Evolutionary conservation across 371 early-diverging fungal species (phyloP).

Genomic region (Mitosporidium daphniae): DNA sequence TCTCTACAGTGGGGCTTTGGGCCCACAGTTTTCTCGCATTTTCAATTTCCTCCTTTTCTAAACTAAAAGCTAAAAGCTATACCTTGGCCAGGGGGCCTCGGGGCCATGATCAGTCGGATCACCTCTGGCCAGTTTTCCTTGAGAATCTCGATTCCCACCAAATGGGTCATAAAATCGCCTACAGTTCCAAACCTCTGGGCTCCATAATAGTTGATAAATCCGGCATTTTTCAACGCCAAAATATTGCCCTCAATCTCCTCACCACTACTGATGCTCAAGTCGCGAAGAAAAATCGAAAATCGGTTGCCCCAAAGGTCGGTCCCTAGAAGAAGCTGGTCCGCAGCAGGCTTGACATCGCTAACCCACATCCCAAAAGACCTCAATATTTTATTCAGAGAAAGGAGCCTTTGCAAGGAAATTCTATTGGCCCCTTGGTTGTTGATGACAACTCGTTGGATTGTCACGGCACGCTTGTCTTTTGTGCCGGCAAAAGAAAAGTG

Average conservation of each 20-base stretch:
- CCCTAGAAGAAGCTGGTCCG: conserved; percentile 17
- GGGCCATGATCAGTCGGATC: conserved; percentile 4
- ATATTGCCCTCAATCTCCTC: conserved; percentile 15
- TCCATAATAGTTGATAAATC: conserved; percentile 91
- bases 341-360: conserved; percentile 18
- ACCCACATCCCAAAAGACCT: conserved; percentile 15
- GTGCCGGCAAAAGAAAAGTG: conserved; percentile 62
- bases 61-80: conserved; percentile 2
- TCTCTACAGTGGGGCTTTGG: no score
- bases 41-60: conserved; percentile 1
- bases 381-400: conserved; percentile 13
- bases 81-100: no score
- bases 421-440: no score
- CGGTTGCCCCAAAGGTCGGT: conserved; percentile 57
- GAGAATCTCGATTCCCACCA: conserved; percentile 38
- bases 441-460: conserved; percentile 47
- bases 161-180: conserved; percentile 35
- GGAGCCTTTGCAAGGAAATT: conserved; percentile 16
- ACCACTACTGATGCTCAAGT: conserved; percentile 3
- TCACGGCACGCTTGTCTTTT: conserved; percentile 86
- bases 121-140: conserved; percentile 19
- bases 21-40: no score
- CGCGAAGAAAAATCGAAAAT: conserved; percentile 11
- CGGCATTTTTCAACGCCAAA: conserved; percentile 16
- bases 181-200: conserved; percentile 93